These are phyloP conservation scores for Nakaseomyces nivariensis DNA, from an alignment of 1,139 yeast genomes.

Conservation along the genomic window DNA sequence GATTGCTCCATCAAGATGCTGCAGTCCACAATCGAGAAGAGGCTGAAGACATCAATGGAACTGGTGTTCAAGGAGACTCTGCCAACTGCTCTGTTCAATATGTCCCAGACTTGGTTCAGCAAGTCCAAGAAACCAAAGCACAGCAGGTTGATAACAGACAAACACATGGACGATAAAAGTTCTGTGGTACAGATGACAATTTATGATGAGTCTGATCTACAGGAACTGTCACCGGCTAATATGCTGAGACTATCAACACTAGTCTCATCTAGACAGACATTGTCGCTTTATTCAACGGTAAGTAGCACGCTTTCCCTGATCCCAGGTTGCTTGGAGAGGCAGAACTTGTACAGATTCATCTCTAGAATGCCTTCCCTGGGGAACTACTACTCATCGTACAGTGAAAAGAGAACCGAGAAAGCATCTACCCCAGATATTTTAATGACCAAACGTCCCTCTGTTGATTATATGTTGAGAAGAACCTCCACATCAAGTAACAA, in stretches of 20 bases:
- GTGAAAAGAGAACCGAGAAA: constrained; percentile 7
- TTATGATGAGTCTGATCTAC: constrained; percentile 22
- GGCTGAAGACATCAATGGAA: constrained; percentile 28
- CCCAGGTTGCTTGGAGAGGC: constrained; percentile 33
- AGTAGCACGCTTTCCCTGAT: constrained; percentile 25
- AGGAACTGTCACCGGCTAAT: constrained; percentile 54
- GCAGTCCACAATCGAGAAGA: constrained; percentile 28
- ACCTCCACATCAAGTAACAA: constrained; percentile 5
- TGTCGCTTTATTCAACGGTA: constrained; percentile 54
- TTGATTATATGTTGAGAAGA: constrained; percentile 1
- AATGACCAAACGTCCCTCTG: constrained; percentile 8
- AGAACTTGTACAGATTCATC: constrained; percentile 30
- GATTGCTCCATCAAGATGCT: constrained; percentile 29
- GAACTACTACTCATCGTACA: constrained; percentile 16
- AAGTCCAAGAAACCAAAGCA: constrained; percentile 7
- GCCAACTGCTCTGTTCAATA: constrained; percentile 28
- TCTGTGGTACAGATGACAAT: constrained; percentile 1
- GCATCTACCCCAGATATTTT: constrained; percentile 7
- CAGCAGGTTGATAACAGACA: not conserved
- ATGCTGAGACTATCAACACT: constrained; percentile 63
- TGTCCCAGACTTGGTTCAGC: constrained; percentile 27
- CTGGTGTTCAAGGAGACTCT: constrained; percentile 27
- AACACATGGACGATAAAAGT: constrained; percentile 1
- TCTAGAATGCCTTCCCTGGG: constrained; percentile 27
- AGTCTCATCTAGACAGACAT: constrained; percentile 68